phyloP scores from a whole-genome alignment of 106 monocot species.

The Amphibolis antarctica region DNA sequence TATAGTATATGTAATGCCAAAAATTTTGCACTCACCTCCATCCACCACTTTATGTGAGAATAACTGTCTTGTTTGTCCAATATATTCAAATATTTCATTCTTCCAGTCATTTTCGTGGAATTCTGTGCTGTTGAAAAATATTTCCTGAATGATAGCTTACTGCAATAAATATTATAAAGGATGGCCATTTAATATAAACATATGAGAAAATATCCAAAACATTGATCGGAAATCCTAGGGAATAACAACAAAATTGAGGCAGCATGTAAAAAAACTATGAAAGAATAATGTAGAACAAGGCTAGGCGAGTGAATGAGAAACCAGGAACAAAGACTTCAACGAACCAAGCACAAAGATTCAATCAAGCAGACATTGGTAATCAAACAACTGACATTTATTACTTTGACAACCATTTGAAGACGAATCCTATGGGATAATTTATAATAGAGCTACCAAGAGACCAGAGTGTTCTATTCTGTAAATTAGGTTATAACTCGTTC shows the following conservation, averaged over 20 bases:
- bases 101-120: slow-evolving; percentile 21
- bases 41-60: slow-evolving; percentile 84
- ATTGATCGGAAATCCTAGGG: neutral
- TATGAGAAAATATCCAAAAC: neutral
- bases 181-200: neutral
- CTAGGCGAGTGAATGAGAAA: too few relatives aligned
- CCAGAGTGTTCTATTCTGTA: too few relatives aligned
- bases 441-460: too few relatives aligned
- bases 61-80: slow-evolving; percentile 23
- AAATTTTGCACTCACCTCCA: slow-evolving; percentile 36
- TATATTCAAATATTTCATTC: slow-evolving; percentile 22
- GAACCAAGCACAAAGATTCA: too few relatives aligned
- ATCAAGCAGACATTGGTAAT: too few relatives aligned
- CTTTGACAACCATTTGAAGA: too few relatives aligned
- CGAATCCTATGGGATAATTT: too few relatives aligned
- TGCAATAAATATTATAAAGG: slow-evolving; percentile 3
- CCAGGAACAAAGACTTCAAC: too few relatives aligned
- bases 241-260: neutral
- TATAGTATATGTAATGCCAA: neutral
- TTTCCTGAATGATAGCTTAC: slow-evolving; percentile 27
- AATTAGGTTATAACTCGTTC: too few relatives aligned
- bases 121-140: slow-evolving; percentile 26
- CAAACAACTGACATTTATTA: too few relatives aligned
- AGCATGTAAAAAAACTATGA: neutral
- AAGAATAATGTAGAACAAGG: too few relatives aligned